phyloP scores from a whole-genome alignment of 2,329 filamentous ascomycete species.

The Calonectria pteridis region DNA sequence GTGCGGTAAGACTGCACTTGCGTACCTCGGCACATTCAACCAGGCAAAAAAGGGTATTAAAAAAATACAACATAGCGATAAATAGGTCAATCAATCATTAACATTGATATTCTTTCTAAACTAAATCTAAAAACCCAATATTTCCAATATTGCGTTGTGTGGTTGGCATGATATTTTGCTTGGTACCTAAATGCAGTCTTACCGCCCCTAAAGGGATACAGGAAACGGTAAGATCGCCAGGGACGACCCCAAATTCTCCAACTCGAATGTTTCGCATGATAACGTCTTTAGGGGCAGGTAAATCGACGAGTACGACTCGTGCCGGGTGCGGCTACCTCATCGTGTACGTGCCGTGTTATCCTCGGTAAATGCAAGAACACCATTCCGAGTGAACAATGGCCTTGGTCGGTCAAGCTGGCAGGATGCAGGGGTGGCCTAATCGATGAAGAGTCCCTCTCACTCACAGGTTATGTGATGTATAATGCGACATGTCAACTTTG shows the following conservation, averaged over 20 bases:
- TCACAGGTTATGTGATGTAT: not conserved
- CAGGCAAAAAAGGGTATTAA: too few relatives aligned
- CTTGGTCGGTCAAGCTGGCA: not conserved
- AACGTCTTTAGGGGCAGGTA: not conserved
- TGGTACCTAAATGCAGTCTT: too few relatives aligned
- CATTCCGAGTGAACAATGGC: not conserved
- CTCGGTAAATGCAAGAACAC: not conserved
- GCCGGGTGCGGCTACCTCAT: not conserved
- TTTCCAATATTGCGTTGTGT: too few relatives aligned
- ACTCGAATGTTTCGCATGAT: not conserved
- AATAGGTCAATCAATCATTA: too few relatives aligned
- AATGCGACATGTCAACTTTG: not conserved
- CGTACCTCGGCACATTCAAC: too few relatives aligned
- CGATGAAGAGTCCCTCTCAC: not conserved
- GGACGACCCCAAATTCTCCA: slow-evolving; percentile 2
- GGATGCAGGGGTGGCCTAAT: not conserved
- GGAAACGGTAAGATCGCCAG: not conserved
- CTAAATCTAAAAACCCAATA: too few relatives aligned
- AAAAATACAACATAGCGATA: too few relatives aligned
- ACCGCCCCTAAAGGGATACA: too few relatives aligned
- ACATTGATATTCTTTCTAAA: too few relatives aligned
- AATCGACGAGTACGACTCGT: not conserved
- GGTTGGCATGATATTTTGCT: too few relatives aligned
- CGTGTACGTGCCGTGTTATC: not conserved
- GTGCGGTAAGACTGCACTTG: too few relatives aligned